Percentiles rank a stretch among this genome's conserved stretches.
phyloP scores from a whole-genome alignment of 441 rosid genomes.

The Aleurites moluccanus region DNA sequence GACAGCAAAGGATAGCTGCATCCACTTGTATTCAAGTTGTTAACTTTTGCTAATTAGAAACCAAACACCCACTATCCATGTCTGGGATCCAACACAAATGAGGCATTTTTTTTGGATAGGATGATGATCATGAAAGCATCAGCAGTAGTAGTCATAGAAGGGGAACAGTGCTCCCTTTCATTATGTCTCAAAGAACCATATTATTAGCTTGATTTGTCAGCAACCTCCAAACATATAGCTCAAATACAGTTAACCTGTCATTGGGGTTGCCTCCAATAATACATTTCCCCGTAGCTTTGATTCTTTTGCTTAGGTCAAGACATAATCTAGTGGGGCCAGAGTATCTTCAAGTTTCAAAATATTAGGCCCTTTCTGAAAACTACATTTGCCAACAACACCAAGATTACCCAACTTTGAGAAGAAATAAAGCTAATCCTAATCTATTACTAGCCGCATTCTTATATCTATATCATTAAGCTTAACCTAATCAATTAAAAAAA shows the following conservation, averaged over 20 bases:
- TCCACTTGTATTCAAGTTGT: slow-evolving; percentile 68
- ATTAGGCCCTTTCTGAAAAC: slow-evolving; percentile 38
- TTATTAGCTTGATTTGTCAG: slow-evolving; percentile 48
- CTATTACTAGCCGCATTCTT: slow-evolving; percentile 21
- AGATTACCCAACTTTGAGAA: slow-evolving; percentile 15
- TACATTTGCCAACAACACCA: slow-evolving; percentile 29
- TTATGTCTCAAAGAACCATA: slow-evolving; percentile 16
- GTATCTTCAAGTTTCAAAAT: slow-evolving; percentile 36
- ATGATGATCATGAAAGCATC: slow-evolving; percentile 25
- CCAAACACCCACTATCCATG: slow-evolving; percentile 65
- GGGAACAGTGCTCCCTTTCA: slow-evolving; percentile 23
- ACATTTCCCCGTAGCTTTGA: slow-evolving; percentile 28
- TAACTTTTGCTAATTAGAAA: slow-evolving; percentile 52
- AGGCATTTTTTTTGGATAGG: slow-evolving; percentile 29
- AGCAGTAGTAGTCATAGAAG: slow-evolving; percentile 22
- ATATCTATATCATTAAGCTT: slow-evolving; percentile 19
- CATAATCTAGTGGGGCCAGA: slow-evolving; percentile 45
- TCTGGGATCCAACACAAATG: slow-evolving; percentile 44
- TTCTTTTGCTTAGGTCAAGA: slow-evolving; percentile 41
- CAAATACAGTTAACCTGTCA: slow-evolving; percentile 40
- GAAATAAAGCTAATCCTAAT: slow-evolving; percentile 17
- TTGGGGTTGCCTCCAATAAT: slow-evolving; percentile 42
- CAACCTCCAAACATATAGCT: slow-evolving; percentile 43
- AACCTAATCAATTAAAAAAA: slow-evolving; percentile 13
- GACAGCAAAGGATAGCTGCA: slow-evolving; percentile 43